Evolutionary conservation across 352 stramenopile species (phyloP).

Genomic region (Phytophthora pisi): DNA sequence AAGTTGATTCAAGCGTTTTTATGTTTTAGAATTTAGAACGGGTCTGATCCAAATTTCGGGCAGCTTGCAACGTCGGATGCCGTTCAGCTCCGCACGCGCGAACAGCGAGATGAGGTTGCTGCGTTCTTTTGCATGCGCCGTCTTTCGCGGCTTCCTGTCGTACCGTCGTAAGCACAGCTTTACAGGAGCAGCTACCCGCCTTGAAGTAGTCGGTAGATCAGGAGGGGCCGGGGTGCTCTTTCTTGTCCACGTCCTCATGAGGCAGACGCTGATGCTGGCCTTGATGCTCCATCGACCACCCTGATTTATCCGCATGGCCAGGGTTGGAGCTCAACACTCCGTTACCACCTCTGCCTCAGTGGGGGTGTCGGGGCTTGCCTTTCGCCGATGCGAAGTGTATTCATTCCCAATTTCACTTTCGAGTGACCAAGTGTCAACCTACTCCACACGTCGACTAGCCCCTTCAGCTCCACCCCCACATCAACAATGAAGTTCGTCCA

Average conservation of each 20-base stretch:
- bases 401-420: not conserved
- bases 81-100: not conserved
- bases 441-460: not conserved
- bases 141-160: too few relatives aligned
- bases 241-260: not conserved
- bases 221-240: too few relatives aligned
- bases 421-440: not conserved
- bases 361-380: not conserved
- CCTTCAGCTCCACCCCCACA: not conserved
- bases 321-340: not conserved
- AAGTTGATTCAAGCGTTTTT: too few relatives aligned
- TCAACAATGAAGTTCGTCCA: conserved; percentile 3
- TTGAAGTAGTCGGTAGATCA: too few relatives aligned
- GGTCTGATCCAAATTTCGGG: not conserved
- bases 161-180: too few relatives aligned
- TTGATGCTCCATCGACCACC: too few relatives aligned
- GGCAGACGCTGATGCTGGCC: not conserved
- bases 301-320: not conserved
- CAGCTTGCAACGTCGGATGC: not conserved
- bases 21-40: not conserved
- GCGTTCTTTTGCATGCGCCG: too few relatives aligned
- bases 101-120: too few relatives aligned
- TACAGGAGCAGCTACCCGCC: too few relatives aligned
- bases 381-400: not conserved
- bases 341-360: not conserved